Conservation (phyloP, 257 asterid genomes). For the Coffea eugenioides region DNA sequence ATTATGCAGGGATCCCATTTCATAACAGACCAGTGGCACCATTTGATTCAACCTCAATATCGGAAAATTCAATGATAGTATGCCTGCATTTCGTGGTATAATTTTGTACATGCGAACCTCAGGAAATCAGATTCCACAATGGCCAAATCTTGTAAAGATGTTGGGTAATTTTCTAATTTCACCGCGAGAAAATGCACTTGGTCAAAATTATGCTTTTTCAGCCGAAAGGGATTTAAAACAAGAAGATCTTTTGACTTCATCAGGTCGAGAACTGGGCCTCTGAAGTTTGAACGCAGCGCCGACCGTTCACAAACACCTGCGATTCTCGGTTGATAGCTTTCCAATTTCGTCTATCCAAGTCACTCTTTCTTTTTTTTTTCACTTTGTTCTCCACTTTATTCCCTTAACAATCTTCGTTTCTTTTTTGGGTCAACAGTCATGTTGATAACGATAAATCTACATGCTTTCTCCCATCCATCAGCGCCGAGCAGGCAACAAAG, state of each 20-base stretch:
- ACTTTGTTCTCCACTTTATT: constrained; percentile 1
- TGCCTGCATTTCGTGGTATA: neutral
- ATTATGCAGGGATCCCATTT: no score
- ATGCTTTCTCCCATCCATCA: neutral
- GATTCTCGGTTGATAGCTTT: neutral
- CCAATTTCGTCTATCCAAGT: neutral
- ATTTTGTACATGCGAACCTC: neutral
- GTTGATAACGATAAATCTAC: neutral
- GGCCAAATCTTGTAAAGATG: neutral
- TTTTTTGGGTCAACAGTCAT: neutral
- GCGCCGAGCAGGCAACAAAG: neutral
- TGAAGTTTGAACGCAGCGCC: neutral
- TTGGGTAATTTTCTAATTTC: neutral
- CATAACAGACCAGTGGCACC: no score
- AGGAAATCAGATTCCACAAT: neutral
- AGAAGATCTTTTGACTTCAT: constrained; percentile 5
- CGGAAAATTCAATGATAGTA: no score
- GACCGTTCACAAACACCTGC: neutral
- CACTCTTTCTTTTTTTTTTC: neutral
- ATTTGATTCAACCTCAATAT: neutral
- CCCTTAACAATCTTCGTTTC: neutral
- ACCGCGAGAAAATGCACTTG: neutral
- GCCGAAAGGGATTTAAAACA: constrained; percentile 27
- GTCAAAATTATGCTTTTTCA: constrained; percentile 13
- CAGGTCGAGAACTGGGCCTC: neutral